These are phyloP conservation scores for Teratosphaeria nubilosa DNA, from an alignment of 2,329 filamentous ascomycete species.

Conservation along the genomic window DNA sequence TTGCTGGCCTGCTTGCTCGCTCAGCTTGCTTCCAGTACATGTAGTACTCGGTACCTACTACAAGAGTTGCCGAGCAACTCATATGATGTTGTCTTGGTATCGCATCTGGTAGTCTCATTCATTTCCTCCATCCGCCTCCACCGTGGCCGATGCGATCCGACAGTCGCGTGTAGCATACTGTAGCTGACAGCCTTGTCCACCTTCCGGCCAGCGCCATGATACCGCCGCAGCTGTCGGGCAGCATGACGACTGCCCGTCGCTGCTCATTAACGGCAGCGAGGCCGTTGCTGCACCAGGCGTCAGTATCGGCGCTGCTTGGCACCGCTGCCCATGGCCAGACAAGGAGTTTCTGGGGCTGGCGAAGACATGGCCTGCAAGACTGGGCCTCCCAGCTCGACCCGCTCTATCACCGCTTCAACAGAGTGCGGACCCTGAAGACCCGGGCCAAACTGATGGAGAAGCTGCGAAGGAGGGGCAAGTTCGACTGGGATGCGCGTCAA, in stretches of 20 bases:
- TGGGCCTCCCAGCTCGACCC: conserved; percentile 24
- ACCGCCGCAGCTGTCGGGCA: conserved; percentile 15
- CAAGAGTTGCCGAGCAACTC: background rate
- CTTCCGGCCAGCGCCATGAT: conserved; percentile 14
- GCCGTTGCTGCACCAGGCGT: conserved; percentile 6
- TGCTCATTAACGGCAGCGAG: conserved; percentile 4
- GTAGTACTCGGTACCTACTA: too few relatives aligned
- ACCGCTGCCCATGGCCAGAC: conserved; percentile 1
- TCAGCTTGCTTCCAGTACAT: too few relatives aligned
- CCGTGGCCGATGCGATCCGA: background rate
- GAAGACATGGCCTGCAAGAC: conserved; percentile 9
- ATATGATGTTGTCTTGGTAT: background rate
- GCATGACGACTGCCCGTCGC: conserved; percentile 3
- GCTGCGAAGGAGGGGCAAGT: conserved; percentile 19
- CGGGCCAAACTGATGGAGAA: conserved; percentile 23
- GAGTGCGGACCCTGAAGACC: conserved; percentile 21
- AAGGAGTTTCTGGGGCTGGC: conserved; percentile 19
- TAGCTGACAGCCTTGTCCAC: background rate
- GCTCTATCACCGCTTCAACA: conserved; percentile 18
- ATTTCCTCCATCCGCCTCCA: background rate
- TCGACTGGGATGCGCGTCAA: conserved; percentile 20
- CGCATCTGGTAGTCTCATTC: background rate
- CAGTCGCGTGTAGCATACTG: background rate
- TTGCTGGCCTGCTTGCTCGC: background rate
- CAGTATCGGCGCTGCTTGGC: conserved; percentile 6